Base-by-base conservation (phyloP, 345 rosid species). In the Hypericum androsaemum region DNA sequence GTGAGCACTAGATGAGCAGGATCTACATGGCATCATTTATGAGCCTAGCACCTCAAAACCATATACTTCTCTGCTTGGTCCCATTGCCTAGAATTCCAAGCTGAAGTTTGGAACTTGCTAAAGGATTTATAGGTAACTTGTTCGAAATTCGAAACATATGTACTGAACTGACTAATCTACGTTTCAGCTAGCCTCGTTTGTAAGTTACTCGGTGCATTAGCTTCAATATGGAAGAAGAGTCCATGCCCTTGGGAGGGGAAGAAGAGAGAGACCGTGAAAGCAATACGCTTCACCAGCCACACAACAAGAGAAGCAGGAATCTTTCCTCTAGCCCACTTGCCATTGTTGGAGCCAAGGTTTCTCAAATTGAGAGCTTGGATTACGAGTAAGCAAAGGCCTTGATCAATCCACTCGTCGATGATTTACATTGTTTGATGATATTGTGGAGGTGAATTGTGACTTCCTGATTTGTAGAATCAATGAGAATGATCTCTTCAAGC, bases 401-500 rank as follows among this genome's bases (percentile, higher is more conserved):
- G n/a, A n/a, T n/a, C n/a, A n/a, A n/a, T n/a, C n/a, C n/a, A 32
- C 14, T 22, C 32, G 2, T 22, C 4, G 2, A 22, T 22, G 39
- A 13, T 14, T 10, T 10, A 7, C 5, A 46, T 7, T 13, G 5
- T 53, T 39, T 54, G 54, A 8, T 8, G 14, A 51, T 59, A 43
- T 11, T 16, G 41, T 0, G 32, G 37, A 15, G 38, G 12, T 35
- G 3, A 9, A 37, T 10, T 13, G 9, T 50, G 28, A 28, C 40
- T 8, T 46, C 22, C 0, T 9, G 16, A n/a, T 14, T 51, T 67
- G 66, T 79, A 89, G 97, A 74, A 86, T 86, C 62, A 86, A 86
- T 64, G 97, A 89, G 62, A 89, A 84, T 47, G 97, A 83, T 71
- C 53, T 89, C 60, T 89, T 89, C 76, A 89, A 86, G 71, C 95